Conservation (phyloP, 768 basidiomycete species). For the Boletus subparvulus region DNA sequence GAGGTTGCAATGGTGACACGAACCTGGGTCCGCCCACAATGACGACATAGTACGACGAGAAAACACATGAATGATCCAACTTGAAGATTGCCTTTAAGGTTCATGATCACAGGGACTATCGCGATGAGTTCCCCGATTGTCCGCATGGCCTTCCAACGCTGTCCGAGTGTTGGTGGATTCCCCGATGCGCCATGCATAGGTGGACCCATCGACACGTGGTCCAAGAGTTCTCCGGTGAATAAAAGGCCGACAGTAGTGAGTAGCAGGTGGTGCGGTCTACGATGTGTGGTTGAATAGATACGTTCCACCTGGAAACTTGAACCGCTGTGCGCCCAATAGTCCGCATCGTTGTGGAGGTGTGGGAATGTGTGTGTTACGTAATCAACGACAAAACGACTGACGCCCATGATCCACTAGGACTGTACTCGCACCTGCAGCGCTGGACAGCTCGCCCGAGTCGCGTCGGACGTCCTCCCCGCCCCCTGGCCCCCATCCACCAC, state of each 20-base stretch:
- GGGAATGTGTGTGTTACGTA: too few species aligned
- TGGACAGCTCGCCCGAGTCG: not conserved
- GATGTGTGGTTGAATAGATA: too few species aligned
- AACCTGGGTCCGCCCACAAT: slow-evolving; percentile 83
- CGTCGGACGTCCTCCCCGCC: slow-evolving; percentile 4
- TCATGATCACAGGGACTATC: slow-evolving; percentile 91
- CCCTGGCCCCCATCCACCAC: slow-evolving; percentile 7
- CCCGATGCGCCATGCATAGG: slow-evolving; percentile 3
- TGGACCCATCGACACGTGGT: slow-evolving; percentile 75
- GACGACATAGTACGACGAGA: slow-evolving; percentile 76
- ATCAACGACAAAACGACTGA: too few species aligned
- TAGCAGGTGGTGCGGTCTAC: slow-evolving; percentile 81
- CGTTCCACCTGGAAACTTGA: too few species aligned
- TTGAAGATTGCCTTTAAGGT: slow-evolving; percentile 98
- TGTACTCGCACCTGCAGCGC: not conserved
- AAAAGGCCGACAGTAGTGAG: slow-evolving; percentile 81
- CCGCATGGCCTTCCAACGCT: slow-evolving; percentile 89
- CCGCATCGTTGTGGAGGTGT: too few species aligned
- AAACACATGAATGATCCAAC: slow-evolving; percentile 91
- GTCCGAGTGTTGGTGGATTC: slow-evolving; percentile 2
- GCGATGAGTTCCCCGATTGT: slow-evolving; percentile 94
- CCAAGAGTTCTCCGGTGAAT: slow-evolving; percentile 88
- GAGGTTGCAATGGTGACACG: slow-evolving; percentile 8
- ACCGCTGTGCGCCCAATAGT: too few species aligned
- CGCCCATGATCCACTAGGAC: too few species aligned